Evolutionary conservation across 2,329 filamentous ascomycete species (phyloP).

Genomic region (Hymenoscyphus infarciens): DNA sequence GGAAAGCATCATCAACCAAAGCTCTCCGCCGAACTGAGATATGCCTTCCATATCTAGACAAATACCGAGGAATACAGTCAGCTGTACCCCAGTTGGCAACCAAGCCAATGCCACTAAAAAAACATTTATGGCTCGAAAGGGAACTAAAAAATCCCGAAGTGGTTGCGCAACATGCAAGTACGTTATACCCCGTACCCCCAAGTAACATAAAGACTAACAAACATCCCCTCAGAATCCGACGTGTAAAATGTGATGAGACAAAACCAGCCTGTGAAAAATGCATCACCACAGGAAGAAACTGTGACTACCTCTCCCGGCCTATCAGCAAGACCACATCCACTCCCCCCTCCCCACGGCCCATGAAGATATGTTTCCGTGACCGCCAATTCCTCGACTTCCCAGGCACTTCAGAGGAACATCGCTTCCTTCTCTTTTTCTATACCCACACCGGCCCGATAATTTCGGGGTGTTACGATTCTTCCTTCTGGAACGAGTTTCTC

Average conservation of each 20-base stretch:
- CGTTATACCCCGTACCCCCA: background rate
- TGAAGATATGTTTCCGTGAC: too few relatives aligned
- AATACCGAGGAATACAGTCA: too few relatives aligned
- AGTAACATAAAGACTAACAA: background rate
- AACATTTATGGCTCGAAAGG: background rate
- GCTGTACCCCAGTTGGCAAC: too few relatives aligned
- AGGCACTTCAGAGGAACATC: background rate
- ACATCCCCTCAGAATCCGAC: background rate
- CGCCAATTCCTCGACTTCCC: background rate
- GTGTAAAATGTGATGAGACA: constrained; percentile 9
- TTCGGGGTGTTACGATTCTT: background rate
- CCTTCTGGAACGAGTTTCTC: background rate
- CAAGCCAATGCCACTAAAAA: too few relatives aligned
- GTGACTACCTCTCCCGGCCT: background rate
- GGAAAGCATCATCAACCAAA: too few relatives aligned
- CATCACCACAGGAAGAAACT: background rate
- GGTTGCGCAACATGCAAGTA: constrained; percentile 2
- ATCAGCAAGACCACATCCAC: background rate
- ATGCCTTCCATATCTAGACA: too few relatives aligned
- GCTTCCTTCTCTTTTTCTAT: background rate
- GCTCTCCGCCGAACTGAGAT: too few relatives aligned
- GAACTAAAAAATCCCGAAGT: background rate
- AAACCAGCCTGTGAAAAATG: constrained; percentile 1
- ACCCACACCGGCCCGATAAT: background rate
- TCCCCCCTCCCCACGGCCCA: background rate